Base-by-base conservation (phyloP, 257 asterid genomes). In the Anisodus acutangulus region DNA sequence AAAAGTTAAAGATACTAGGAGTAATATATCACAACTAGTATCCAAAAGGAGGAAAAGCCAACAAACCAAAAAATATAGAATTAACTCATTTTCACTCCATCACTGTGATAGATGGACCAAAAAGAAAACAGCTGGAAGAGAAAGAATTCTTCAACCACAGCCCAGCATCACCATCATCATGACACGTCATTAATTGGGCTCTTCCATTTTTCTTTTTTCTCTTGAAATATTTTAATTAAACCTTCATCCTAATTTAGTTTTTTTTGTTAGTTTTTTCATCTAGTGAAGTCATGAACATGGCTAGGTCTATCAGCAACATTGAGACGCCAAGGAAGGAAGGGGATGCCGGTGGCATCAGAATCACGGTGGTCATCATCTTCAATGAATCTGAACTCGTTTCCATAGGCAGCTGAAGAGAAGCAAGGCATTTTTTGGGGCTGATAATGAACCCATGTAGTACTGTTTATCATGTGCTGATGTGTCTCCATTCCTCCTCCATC, bases 51-150 rank as follows among this genome's bases (percentile, higher is more conserved):
- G 31, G 69, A 11, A 62, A 81, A 45, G 76, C 55, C 57, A 62
- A 62, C 57, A 81, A 66, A 31, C 74, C 35, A 55, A 10, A 37
- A 86, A 83, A 90, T 94, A 89, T 88, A 85, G 97, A 90, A 93
- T 91, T 86, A 92, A 91, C 94, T 90, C 94, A 89, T 87, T 90
- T 90, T 90, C 95, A 90, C 97, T 92, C 95, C 93, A 90, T 88
- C 97, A 86, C 92, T 88, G 70, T 81, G 87, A 88, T 59, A 86
- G 85, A 88, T 8, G 84, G 84, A 87, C 86, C 35, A 86, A 58
- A 87, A 81, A 85, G 80, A 82, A 69, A 89, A 85, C 91, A 82
- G 37, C 91, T 84, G 87, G 85, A 84, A 81, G 45, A 26, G 81
- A 89, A 89, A 85, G 88, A 90, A 90, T 88, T 88, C 87, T 55